Percentiles rank a stretch among this genome's conserved stretches.
Conservation (phyloP, 1,139 yeast species). For the Petasospora rhodanensis region DNA sequence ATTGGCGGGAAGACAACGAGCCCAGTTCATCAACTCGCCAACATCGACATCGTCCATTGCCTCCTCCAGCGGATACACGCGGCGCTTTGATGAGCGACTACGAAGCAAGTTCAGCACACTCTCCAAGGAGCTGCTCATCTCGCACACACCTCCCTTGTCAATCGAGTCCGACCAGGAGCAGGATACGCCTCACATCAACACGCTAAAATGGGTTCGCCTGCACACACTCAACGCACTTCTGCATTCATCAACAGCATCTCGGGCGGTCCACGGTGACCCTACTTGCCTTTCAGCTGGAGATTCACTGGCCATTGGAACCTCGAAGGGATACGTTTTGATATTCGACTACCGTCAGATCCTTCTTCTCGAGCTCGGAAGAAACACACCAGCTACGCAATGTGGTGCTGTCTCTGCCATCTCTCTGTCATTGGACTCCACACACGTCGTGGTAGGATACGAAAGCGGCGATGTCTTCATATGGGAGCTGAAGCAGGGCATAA, state of each 20-base stretch:
- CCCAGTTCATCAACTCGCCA: slow-evolving; percentile 12
- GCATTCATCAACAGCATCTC: slow-evolving; percentile 33
- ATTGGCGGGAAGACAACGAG: slow-evolving; percentile 1
- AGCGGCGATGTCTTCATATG: slow-evolving; percentile 42
- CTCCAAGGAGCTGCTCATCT: slow-evolving; percentile 4
- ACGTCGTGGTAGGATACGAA: slow-evolving; percentile 40
- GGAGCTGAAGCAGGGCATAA: slow-evolving; percentile 32
- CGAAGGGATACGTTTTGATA: slow-evolving; percentile 51
- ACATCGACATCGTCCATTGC: slow-evolving; percentile 8
- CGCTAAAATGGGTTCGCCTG: slow-evolving; percentile 42
- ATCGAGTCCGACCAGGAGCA: slow-evolving; percentile 3
- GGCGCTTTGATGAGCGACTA: slow-evolving; percentile 29
- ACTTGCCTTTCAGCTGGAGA: slow-evolving; percentile 45
- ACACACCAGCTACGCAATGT: slow-evolving; percentile 22
- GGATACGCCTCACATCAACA: slow-evolving; percentile 16
- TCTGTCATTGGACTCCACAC: slow-evolving; percentile 44
- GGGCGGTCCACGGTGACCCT: slow-evolving; percentile 45
- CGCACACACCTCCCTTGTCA: neutral
- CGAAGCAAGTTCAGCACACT: slow-evolving; percentile 26
- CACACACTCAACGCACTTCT: slow-evolving; percentile 37
- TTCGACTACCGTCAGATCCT: slow-evolving; percentile 63
- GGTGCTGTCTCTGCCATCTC: slow-evolving; percentile 46
- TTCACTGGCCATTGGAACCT: slow-evolving; percentile 58
- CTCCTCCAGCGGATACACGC: slow-evolving; percentile 10
- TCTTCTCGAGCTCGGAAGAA: slow-evolving; percentile 34